Base-by-base conservation (phyloP, 108 stramenopile species). In the Conticribra guillardii region DNA sequence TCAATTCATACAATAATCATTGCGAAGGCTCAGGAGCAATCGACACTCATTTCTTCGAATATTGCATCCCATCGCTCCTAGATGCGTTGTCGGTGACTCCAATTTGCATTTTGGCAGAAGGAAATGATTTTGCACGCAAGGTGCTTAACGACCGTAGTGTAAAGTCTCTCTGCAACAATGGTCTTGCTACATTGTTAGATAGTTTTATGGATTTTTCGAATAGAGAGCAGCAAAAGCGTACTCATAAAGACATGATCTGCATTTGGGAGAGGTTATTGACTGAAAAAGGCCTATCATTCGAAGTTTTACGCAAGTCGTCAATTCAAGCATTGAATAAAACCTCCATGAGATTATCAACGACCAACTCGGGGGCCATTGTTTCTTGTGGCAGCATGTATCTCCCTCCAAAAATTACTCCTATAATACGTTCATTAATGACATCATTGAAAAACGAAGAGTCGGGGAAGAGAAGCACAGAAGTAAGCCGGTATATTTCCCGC, bases 341-440 rank as follows among this genome's bases (percentile, higher is more conserved):
- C 24, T 71, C 74, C 0, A 82, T 85, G 82, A 67, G 84, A 65
- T 27, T 80, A 48, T 54, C 51, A 4, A 66, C 66, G 52, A 71
- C 62, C 23, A 73, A 80, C 54, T 47, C 71, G 5, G 85, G 84
- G 11, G 82, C 88, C 17, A 22, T 89, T 5, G 54, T 89, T 16
- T 59, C 79, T 32, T 78, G 75, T 45, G 80, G 82, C 1, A 33
- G 33, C 44, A 37, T 59, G 26, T 49, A 60, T 44, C 55, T 85
- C 5, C 91, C 92, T 30, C 16, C 24, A n/a, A 93, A 90, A 64
- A 45, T 90, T 41, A 85, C 87, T 1, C 86, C 86, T 5, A 28
- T 90, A 17, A 83, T 93, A 16, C 89, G 89, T 18, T 56, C 84
- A 1, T 59, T 93, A 31, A 83, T 93, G 76, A 90, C 92, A 49